These are phyloP conservation scores for Tricholoma flavovirens DNA, from an alignment of 768 basidiomycete genomes.

Conservation along the genomic window DNA sequence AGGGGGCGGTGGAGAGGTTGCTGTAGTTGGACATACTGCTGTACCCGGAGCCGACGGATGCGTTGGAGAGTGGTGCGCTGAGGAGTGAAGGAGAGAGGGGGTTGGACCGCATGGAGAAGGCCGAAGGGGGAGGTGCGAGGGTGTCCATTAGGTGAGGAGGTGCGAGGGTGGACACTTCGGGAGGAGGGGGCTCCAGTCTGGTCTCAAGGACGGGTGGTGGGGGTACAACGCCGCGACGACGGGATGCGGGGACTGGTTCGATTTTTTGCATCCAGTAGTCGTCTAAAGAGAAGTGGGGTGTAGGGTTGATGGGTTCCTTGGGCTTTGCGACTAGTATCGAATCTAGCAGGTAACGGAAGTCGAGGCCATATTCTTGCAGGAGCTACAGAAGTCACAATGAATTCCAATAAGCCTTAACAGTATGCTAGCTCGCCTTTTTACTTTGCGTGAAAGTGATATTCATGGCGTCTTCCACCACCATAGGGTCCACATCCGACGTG, in stretches of 20 bases:
- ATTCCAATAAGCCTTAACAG: not conserved
- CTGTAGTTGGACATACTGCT: conserved; percentile 10
- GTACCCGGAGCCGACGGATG: conserved; percentile 11
- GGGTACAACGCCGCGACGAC: conserved; percentile 9
- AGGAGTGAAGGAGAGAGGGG: conserved; percentile 11
- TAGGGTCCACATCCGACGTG: conserved; percentile 66
- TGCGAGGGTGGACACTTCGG: conserved; percentile 8
- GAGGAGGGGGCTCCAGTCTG: not conserved
- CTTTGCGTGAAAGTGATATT: conserved; percentile 76
- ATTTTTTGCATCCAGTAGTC: conserved; percentile 24
- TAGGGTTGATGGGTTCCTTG: conserved; percentile 26
- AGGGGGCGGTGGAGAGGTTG: conserved; percentile 5
- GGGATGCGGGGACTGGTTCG: conserved; percentile 15
- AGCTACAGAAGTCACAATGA: conserved; percentile 39
- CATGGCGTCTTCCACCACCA: conserved; percentile 72
- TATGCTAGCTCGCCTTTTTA: conserved; percentile 56
- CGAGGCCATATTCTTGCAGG: conserved; percentile 88
- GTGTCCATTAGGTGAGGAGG: conserved; percentile 9
- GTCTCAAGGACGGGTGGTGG: conserved; percentile 1
- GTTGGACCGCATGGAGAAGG: conserved; percentile 10
- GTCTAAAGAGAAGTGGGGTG: conserved; percentile 27
- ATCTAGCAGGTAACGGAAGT: conserved; percentile 90
- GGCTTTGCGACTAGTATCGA: conserved; percentile 53
- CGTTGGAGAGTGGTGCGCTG: conserved; percentile 14
- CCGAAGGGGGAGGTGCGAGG: conserved; percentile 13